These are phyloP conservation scores for Nemania diffusa DNA, from an alignment of 2,329 filamentous ascomycete genomes.

Conservation along the genomic window DNA sequence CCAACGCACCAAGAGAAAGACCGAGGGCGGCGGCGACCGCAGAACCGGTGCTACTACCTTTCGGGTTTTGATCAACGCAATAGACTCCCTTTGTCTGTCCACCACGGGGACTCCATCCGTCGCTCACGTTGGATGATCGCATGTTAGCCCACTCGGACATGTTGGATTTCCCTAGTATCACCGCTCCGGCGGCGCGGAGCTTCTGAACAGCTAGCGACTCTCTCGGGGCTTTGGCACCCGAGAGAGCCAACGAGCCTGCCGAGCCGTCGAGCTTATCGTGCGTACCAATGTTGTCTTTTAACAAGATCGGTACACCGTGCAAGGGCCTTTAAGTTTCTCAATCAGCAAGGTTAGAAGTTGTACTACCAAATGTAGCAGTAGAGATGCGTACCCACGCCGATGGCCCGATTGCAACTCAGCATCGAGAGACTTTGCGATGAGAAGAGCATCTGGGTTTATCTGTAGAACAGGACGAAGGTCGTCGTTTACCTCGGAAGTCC, in stretches of 20 bases:
- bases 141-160: conserved; percentile 70
- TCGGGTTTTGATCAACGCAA: conserved; percentile 68
- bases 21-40: conserved; percentile 67
- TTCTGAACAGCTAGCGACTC: conserved; percentile 60
- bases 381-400: too few species aligned
- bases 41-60: conserved; percentile 67
- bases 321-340: conserved; percentile 57
- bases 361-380: too few species aligned
- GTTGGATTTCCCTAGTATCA: conserved; percentile 70
- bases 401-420: conserved; percentile 45
- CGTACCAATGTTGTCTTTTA: conserved; percentile 73
- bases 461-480: conserved; percentile 51
- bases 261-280: conserved; percentile 60
- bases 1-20: background rate
- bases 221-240: background rate
- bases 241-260: conserved; percentile 34
- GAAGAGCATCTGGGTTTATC: conserved; percentile 51
- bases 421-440: conserved; percentile 49
- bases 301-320: conserved; percentile 71
- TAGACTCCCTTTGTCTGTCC: conserved; percentile 71
- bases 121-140: conserved; percentile 58
- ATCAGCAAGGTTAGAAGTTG: too few species aligned
- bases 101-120: conserved; percentile 72
- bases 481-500: conserved; percentile 43
- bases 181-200: conserved; percentile 63